Base-by-base conservation (phyloP, 2,329 filamentous ascomycete species). In the Penicillium oxalicum region DNA sequence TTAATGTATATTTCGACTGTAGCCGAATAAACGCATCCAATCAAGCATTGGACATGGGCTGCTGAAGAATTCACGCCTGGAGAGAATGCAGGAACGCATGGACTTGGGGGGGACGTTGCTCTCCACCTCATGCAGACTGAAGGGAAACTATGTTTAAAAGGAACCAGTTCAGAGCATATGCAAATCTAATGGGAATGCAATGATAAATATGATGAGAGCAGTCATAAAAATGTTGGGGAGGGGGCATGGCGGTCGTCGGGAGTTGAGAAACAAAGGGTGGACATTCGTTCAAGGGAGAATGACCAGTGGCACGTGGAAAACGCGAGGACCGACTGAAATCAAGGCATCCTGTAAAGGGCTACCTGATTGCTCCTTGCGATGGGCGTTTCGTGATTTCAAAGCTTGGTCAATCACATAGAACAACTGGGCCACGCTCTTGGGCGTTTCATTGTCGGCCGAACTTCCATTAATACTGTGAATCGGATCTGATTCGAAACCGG, bases 221-320 rank as follows among this genome's bases (percentile, higher is more conserved):
- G 13, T 44, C 25, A 36, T 36, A 28, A 44, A 25, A 29, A 18
- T 18, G 18, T 18, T 18, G 18, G 18, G 18, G 26, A 32, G 35
- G 35, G 42, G 42, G 33, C 25, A 44, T 44, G 28, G 42, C 42
- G 33, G 42, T 36, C 42, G n/a, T 40, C 8, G 37, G 26, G 18
- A 34, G n/a, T 34, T 13, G n/a, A 8, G 35, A 25, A 29, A 35
- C 9, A 12, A 27, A 11, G 27, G 34, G 18, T 9, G 12, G 8
- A 26, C 43, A 11, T 39, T 24, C 35, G 27, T 44, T 57, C 45
- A 59, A 35, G 42, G 48, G 38, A 58, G 35, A 18, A 52, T 40
- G 26, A 58, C 49, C 13, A 53, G 39, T 4, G 57, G 57, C n/a
- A 56, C 33, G 27, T 59, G 57, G 35, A 58, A 40, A 35, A 58